These are phyloP conservation scores for Entomortierella beljakovae DNA, from an alignment of 192 early-diverging fungal genomes.

Conservation along the genomic window DNA sequence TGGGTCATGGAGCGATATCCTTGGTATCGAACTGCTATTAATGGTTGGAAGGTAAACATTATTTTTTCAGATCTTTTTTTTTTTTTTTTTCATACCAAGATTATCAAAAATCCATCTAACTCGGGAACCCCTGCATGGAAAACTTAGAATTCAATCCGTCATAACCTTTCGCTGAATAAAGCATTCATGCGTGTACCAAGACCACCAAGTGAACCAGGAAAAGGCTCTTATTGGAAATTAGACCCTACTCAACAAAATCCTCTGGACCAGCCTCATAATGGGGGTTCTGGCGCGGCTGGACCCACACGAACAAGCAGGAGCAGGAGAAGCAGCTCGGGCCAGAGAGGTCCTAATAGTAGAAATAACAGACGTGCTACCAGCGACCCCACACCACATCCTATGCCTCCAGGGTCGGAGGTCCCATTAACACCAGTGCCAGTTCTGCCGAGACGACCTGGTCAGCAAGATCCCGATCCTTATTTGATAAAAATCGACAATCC, in stretches of 20 bases:
- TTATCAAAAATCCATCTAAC: neutral
- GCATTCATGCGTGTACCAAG: constrained; percentile 83
- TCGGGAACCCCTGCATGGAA: neutral
- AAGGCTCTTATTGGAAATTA: constrained; percentile 75
- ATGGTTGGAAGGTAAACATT: constrained; percentile 69
- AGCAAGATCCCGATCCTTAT: constrained; percentile 40
- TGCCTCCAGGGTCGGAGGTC: constrained; percentile 22
- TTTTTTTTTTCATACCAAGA: neutral
- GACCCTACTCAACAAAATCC: constrained; percentile 56
- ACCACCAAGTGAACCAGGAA: constrained; percentile 74
- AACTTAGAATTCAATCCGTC: constrained; percentile 85
- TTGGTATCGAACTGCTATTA: constrained; percentile 80
- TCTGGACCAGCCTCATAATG: constrained; percentile 18
- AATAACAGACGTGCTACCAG: constrained; percentile 39
- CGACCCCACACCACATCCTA: constrained; percentile 41
- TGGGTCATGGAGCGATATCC: constrained; percentile 85
- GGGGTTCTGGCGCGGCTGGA: constrained; percentile 12
- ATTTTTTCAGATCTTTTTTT: neutral
- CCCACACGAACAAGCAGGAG: constrained; percentile 18
- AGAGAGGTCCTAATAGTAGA: constrained; percentile 17
- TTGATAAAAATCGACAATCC: constrained; percentile 47
- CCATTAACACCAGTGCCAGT: constrained; percentile 47
- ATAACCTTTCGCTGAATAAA: constrained; percentile 89
- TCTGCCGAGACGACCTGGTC: constrained; percentile 42
- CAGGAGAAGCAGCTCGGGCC: constrained; percentile 42